phyloP scores from a whole-genome alignment of 176 grass and related monocot genomes.

The Triticum urartu region DNA sequence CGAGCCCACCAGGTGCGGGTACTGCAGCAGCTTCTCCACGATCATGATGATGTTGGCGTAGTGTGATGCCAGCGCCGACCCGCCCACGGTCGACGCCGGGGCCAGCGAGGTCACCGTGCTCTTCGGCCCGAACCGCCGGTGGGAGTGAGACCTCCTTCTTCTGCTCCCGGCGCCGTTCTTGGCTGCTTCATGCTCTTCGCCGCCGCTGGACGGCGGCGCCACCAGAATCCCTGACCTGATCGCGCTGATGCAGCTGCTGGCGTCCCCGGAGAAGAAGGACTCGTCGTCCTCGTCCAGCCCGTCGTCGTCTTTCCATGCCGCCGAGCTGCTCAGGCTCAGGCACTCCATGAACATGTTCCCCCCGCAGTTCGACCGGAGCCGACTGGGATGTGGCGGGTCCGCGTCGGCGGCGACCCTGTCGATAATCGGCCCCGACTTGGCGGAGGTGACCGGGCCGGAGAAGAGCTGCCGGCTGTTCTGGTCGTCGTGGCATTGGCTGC shows the following conservation, averaged over 20 bases:
- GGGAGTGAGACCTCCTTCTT: neutral
- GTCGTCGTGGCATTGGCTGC: slow-evolving; percentile 12
- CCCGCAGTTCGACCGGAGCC: slow-evolving; percentile 53
- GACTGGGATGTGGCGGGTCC: neutral
- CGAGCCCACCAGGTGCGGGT: slow-evolving; percentile 87
- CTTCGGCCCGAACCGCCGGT: slow-evolving; percentile 58
- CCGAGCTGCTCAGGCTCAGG: slow-evolving; percentile 65
- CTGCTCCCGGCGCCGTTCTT: slow-evolving; percentile 29
- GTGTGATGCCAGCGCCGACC: slow-evolving; percentile 76
- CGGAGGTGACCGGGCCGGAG: slow-evolving; percentile 34
- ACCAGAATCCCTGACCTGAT: slow-evolving; percentile 53
- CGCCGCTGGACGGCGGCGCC: slow-evolving; percentile 48
- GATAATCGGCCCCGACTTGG: slow-evolving; percentile 45
- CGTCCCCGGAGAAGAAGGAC: slow-evolving; percentile 45
- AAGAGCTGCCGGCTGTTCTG: slow-evolving; percentile 42
- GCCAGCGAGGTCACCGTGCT: slow-evolving; percentile 70
- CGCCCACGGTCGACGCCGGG: slow-evolving; percentile 62
- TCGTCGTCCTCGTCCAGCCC: slow-evolving; percentile 41
- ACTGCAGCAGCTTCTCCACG: slow-evolving; percentile 84
- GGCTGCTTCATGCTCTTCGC: slow-evolving; percentile 23
- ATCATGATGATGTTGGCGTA: slow-evolving; percentile 91
- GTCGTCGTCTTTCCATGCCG: slow-evolving; percentile 45
- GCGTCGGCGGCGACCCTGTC: slow-evolving; percentile 23
- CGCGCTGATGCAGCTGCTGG: slow-evolving; percentile 54
- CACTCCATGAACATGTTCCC: slow-evolving; percentile 87